phyloP scores from a whole-genome alignment of 2,329 filamentous ascomycete genomes.

The Sarocladiaceae sp. region DNA sequence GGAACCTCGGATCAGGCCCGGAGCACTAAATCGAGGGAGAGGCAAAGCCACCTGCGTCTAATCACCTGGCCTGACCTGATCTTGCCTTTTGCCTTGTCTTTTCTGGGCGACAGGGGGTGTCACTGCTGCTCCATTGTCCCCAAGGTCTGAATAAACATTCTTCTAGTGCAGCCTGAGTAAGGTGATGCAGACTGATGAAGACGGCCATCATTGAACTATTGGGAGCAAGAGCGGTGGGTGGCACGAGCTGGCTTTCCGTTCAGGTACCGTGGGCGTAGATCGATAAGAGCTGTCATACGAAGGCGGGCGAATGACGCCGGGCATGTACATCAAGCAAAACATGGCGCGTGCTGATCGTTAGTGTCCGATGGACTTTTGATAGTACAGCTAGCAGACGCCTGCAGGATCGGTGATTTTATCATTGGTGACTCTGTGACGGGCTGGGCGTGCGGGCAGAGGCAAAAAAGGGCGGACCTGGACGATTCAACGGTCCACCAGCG shows the following conservation, averaged over 20 bases:
- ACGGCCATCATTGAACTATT: no score
- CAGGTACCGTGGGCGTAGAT: no score
- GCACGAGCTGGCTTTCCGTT: background rate
- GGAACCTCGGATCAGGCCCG: conserved; percentile 3
- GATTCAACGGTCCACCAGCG: conserved; percentile 5
- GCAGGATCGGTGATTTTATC: conserved; percentile 6
- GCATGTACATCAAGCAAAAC: no score
- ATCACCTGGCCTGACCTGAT: conserved; percentile 4
- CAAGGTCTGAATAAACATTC: no score
- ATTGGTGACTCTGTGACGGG: conserved; percentile 1
- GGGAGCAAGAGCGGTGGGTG: no score
- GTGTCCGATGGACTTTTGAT: background rate
- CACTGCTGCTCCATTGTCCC: background rate
- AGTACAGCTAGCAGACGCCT: background rate
- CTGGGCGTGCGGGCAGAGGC: background rate
- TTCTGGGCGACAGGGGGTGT: background rate
- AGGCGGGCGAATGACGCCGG: background rate
- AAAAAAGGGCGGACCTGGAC: background rate
- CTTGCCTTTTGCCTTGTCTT: background rate
- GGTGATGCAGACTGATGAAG: no score
- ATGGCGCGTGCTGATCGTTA: background rate
- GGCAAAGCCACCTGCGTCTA: background rate
- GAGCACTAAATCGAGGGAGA: conserved; percentile 1
- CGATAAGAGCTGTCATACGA: no score
- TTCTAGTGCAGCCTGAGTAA: no score